Conservation (phyloP, 257 asterid species). For the Primulina eburnea region DNA sequence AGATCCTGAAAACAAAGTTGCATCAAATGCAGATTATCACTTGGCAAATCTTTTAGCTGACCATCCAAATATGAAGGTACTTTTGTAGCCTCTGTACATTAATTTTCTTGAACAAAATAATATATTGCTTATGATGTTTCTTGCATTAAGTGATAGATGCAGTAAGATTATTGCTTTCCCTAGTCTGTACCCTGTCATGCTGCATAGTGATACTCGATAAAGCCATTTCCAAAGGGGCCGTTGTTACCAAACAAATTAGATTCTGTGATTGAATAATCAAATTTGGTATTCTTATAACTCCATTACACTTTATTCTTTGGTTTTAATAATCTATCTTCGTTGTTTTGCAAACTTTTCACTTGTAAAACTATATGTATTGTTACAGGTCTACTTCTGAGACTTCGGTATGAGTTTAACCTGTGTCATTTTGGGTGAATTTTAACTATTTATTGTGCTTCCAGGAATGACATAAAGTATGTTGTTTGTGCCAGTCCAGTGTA, state of each 20-base stretch:
- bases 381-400: background rate
- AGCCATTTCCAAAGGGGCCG: background rate
- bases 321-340: background rate
- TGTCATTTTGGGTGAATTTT: background rate
- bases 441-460: background rate
- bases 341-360: background rate
- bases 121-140: background rate
- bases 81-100: slow-evolving; percentile 11
- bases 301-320: background rate
- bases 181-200: background rate
- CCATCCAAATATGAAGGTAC: slow-evolving; percentile 99
- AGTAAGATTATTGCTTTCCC: background rate
- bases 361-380: background rate
- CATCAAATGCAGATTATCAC: slow-evolving; percentile 96
- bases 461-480: background rate
- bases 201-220: background rate
- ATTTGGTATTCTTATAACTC: too few relatives aligned
- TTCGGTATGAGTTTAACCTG: background rate
- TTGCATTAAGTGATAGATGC: background rate
- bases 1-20: slow-evolving; percentile 93
- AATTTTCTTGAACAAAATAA: background rate
- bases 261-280: background rate
- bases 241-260: background rate
- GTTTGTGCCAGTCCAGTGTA: too few relatives aligned
- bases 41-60: slow-evolving; percentile 76